Evolutionary conservation across 1,284 basidiomycete genomes (phyloP).

Genomic region (Xanthoconium separans): DNA sequence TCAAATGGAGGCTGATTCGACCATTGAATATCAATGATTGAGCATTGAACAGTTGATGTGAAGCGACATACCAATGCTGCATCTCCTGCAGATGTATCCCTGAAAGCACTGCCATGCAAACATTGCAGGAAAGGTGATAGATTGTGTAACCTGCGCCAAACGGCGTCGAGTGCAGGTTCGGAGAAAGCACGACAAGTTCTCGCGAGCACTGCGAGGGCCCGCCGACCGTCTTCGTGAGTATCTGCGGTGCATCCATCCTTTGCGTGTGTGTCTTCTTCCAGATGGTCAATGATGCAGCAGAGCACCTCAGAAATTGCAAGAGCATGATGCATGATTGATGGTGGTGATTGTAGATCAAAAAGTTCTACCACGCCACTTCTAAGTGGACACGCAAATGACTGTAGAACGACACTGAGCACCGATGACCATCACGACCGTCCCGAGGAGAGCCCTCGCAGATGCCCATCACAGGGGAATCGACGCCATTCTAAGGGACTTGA

Average conservation of each 20-base stretch:
- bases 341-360: too few species aligned
- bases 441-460: constrained; percentile 38
- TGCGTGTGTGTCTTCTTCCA: neutral
- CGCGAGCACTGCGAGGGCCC: constrained; percentile 17
- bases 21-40: neutral
- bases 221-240: neutral
- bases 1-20: neutral
- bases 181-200: constrained; percentile 24
- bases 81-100: neutral
- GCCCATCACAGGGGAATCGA: constrained; percentile 48
- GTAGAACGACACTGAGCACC: constrained; percentile 10
- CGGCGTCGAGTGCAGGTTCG: constrained; percentile 16
- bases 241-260: neutral
- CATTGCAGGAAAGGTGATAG: constrained; percentile 13
- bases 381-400: constrained; percentile 7
- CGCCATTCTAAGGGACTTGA: constrained; percentile 58
- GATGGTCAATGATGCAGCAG: neutral
- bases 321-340: neutral
- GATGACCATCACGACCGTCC: constrained; percentile 27
- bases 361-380: too few species aligned
- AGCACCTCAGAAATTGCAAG: neutral
- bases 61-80: neutral
- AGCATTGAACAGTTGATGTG: too few species aligned
- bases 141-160: constrained; percentile 15
- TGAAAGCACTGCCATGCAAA: neutral